Percentiles rank a stretch among this genome's conserved stretches.
These are phyloP conservation scores for Chlamydomonas schloesseri DNA, from an alignment of 139 green algal species.

Conservation along the genomic window DNA sequence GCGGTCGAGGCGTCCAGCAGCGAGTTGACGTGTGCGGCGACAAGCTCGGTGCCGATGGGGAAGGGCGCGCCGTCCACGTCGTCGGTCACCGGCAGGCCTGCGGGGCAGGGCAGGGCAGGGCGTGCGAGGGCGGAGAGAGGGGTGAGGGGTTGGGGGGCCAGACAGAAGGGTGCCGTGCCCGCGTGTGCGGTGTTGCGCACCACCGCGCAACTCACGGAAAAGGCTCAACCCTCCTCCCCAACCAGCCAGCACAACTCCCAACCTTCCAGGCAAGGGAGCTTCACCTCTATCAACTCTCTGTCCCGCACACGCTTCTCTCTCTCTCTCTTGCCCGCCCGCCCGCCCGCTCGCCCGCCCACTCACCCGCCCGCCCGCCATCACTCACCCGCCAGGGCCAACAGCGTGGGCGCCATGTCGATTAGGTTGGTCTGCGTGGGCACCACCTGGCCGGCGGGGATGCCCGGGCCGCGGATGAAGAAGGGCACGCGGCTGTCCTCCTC, in stretches of 20 bases:
- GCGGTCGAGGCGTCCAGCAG: background rate
- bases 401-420: conserved; percentile 28
- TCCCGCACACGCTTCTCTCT: too few relatives aligned
- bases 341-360: background rate
- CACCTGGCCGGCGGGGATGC: conserved; percentile 6
- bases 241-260: too few relatives aligned
- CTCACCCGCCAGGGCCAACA: conserved; percentile 31
- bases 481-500: conserved; percentile 35
- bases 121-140: too few relatives aligned
- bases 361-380: too few relatives aligned
- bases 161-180: too few relatives aligned
- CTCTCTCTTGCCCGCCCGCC: too few relatives aligned
- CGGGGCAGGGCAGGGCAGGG: background rate
- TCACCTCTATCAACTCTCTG: too few relatives aligned
- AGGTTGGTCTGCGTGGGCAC: conserved; percentile 26
- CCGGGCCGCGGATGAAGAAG: conserved; percentile 18
- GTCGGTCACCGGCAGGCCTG: background rate
- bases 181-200: too few relatives aligned
- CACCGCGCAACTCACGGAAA: too few relatives aligned
- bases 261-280: too few relatives aligned
- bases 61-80: conserved; percentile 28
- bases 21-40: background rate
- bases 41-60: background rate
- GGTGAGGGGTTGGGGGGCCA: too few relatives aligned
- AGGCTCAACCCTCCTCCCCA: too few relatives aligned